These are phyloP conservation scores for Russula emetica DNA, from an alignment of 768 basidiomycete genomes.

Conservation along the genomic window DNA sequence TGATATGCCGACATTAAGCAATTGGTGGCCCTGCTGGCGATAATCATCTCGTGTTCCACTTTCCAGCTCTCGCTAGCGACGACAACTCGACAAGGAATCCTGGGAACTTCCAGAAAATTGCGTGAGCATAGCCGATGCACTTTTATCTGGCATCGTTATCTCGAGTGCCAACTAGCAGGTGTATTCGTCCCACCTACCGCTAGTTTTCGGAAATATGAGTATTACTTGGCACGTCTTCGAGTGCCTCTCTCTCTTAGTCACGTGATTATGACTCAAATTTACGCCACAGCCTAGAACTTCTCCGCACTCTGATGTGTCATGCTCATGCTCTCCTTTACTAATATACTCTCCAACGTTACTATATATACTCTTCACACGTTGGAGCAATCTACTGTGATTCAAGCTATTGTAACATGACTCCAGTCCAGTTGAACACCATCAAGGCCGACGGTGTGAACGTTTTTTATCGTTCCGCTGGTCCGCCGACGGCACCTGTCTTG, in stretches of 20 bases:
- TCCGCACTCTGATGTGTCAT: background rate
- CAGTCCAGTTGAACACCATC: slow-evolving; percentile 30
- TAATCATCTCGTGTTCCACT: background rate
- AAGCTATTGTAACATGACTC: slow-evolving; percentile 6
- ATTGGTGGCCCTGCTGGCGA: background rate
- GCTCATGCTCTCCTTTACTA: background rate
- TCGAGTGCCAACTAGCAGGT: too few relatives aligned
- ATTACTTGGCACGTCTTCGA: too few relatives aligned
- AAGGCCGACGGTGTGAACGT: slow-evolving; percentile 38
- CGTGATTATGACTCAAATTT: background rate
- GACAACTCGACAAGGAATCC: too few relatives aligned
- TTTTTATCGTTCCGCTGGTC: slow-evolving; percentile 44
- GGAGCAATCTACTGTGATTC: background rate
- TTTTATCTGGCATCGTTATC: too few relatives aligned
- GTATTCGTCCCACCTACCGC: too few relatives aligned
- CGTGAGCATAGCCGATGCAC: too few relatives aligned
- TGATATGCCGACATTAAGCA: background rate
- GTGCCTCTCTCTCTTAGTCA: background rate
- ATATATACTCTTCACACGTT: background rate
- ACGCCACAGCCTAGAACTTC: background rate
- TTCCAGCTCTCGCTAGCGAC: too few relatives aligned
- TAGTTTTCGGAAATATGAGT: too few relatives aligned
- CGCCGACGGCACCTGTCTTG: slow-evolving; percentile 34
- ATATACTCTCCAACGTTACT: background rate
- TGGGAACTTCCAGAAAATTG: too few relatives aligned